Conservation (phyloP, 1,139 yeast species). For the Scheffersomyces segobiensis region DNA sequence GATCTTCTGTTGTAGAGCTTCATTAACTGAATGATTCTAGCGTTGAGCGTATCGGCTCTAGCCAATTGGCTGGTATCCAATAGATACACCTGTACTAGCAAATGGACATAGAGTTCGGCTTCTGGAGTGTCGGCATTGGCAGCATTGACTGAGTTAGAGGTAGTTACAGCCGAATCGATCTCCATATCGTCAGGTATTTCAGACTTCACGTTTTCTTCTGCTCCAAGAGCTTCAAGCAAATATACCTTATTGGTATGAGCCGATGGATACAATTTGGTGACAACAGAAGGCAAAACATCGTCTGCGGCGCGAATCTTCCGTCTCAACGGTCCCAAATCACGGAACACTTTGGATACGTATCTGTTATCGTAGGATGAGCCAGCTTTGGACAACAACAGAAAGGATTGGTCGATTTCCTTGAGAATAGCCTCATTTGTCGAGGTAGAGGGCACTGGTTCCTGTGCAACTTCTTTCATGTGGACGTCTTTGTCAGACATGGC, state of each 20-base stretch:
- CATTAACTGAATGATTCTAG: constrained; percentile 54
- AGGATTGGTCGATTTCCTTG: constrained; percentile 52
- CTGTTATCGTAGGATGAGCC: constrained; percentile 82
- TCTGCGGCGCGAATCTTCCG: constrained; percentile 51
- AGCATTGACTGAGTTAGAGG: constrained; percentile 11
- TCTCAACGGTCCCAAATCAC: constrained; percentile 79
- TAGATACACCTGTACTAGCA: constrained; percentile 74
- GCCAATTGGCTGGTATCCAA: constrained; percentile 60
- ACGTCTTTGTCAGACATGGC: constrained; percentile 19
- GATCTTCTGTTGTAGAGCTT: constrained; percentile 75
- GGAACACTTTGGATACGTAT: constrained; percentile 79
- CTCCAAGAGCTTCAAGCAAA: constrained; percentile 39
- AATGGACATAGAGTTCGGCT: constrained; percentile 75
- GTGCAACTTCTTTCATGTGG: constrained; percentile 31
- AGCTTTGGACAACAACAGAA: constrained; percentile 64
- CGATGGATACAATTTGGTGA: constrained; percentile 55
- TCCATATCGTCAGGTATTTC: constrained; percentile 9
- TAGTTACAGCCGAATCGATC: constrained; percentile 9
- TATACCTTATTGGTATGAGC: constrained; percentile 43
- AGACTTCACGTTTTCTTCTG: constrained; percentile 17
- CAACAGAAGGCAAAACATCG: constrained; percentile 53
- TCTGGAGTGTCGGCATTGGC: constrained; percentile 57
- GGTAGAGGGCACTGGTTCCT: constrained; percentile 7
- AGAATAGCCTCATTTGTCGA: constrained; percentile 22
- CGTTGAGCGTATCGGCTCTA: constrained; percentile 54